Evolutionary conservation across 352 stramenopile genomes (phyloP), one percentile per base, ranked within the genome.

Genomic region (Globisporangium ultimum): DNA sequence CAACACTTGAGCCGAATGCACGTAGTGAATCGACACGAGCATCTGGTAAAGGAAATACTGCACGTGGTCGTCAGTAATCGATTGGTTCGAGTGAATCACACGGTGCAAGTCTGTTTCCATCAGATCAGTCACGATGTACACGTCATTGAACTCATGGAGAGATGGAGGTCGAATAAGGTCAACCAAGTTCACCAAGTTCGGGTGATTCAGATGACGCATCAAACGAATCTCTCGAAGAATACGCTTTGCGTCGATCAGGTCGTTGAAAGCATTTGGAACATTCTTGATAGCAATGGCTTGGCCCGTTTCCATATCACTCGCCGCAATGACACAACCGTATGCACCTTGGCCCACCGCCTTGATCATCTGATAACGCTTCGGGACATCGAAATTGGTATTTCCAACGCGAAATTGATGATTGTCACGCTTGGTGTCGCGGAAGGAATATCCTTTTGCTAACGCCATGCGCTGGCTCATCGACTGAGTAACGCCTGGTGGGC

Each of bases 241-340:
- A 22, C 86, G 84, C 74, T 95, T 95, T 15, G 86, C 83, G 60
- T 95, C 88, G 43, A 93, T 89, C 32, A 95, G 64, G 61, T 95
- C 86, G 40, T 93, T 92, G 55, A 96, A 96, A 5, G 93, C 93
- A 61, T 96, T 97, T 32, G 93, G 91, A 14, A 98, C 91, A 78
- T 98, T 98, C 71, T 98, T 98, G 66, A 98, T 98, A 6, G 93
- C 95, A 28, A 98, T 88, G 54, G 93, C 87, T 50, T 88, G 80
- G 2, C 89, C 84, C 1, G 87, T 94, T 54, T 93, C 83, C 48
- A 76, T 94, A 68, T 95, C 83, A 52, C 87, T 95, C 17, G 81
- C 82, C 48, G 84, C 85, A 53, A 98, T 96, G 52, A 98, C 91
- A 54, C 91, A 93, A 15, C 91, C 91, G 62, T 97, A 98, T 3